These are phyloP conservation scores for Mycena polygramma DNA, from an alignment of 768 basidiomycete species.

Conservation along the genomic window DNA sequence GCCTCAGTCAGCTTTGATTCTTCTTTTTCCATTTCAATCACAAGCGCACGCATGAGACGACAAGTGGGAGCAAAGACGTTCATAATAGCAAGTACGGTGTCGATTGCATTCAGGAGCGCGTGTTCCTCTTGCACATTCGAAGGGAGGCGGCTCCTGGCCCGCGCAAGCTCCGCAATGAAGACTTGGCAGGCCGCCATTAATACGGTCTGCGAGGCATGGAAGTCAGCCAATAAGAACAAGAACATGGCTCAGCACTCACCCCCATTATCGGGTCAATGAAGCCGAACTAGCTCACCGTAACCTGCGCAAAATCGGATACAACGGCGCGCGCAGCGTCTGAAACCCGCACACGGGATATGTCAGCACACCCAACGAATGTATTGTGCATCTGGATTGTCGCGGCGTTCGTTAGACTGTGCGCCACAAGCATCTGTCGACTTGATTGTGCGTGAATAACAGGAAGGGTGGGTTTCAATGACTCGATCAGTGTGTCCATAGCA, in stretches of 20 bases:
- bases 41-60: too few relatives aligned
- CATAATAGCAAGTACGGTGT: too few relatives aligned
- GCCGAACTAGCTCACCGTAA: constrained; percentile 14
- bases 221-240: neutral
- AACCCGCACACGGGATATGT: constrained; percentile 18
- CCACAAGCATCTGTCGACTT: constrained; percentile 35
- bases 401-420: constrained; percentile 40
- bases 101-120: too few relatives aligned
- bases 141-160: neutral
- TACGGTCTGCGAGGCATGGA: constrained; percentile 11
- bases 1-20: too few relatives aligned
- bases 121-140: too few relatives aligned
- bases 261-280: constrained; percentile 36
- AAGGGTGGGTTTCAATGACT: constrained; percentile 23
- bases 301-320: constrained; percentile 5
- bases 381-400: constrained; percentile 38
- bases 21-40: too few relatives aligned
- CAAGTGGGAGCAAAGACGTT: too few relatives aligned
- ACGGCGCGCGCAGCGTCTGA: constrained; percentile 27
- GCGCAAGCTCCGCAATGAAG: constrained; percentile 28
- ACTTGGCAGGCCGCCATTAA: constrained; percentile 35
- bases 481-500: constrained; percentile 44
- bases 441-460: constrained; percentile 5
- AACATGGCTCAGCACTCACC: constrained; percentile 3
- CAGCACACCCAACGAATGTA: constrained; percentile 37